phyloP scores from a whole-genome alignment of 1,139 yeast genomes.

The Geotrichum fermentans region DNA sequence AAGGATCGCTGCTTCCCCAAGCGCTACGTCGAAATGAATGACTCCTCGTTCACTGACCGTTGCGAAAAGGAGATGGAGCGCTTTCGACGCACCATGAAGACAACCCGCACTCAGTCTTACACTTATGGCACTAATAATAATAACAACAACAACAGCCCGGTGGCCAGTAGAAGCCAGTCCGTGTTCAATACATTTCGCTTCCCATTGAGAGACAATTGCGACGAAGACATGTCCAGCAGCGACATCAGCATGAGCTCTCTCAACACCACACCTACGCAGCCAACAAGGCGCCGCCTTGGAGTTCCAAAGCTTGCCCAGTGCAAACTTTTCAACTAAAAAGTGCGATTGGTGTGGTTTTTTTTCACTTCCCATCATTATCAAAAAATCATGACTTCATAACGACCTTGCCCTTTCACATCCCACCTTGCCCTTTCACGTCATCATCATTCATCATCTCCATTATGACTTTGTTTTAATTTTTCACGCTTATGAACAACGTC shows the following conservation, averaged over 20 bases:
- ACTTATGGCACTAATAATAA: neutral
- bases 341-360: too few species aligned
- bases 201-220: neutral
- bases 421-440: too few species aligned
- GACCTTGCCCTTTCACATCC: neutral
- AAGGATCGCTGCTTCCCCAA: constrained; percentile 62
- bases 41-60: constrained; percentile 55
- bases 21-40: constrained; percentile 83
- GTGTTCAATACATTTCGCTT: constrained; percentile 3
- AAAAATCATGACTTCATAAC: neutral
- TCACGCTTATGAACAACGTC: too few species aligned
- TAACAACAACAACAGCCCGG: neutral
- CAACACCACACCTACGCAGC: constrained; percentile 8
- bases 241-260: neutral
- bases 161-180: constrained; percentile 3
- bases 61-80: constrained; percentile 71
- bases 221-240: neutral
- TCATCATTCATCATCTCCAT: too few species aligned
- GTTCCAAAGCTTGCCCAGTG: constrained; percentile 10
- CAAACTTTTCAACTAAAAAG: constrained; percentile 2
- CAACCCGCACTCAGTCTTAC: constrained; percentile 1
- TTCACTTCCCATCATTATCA: neutral
- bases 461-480: too few species aligned
- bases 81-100: constrained; percentile 45
- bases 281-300: constrained; percentile 8